Percentiles rank a stretch among this genome's conserved stretches.
These are phyloP conservation scores for Citrus sp. DNA, from an alignment of 345 rosid genomes.

Conservation along the genomic window DNA sequence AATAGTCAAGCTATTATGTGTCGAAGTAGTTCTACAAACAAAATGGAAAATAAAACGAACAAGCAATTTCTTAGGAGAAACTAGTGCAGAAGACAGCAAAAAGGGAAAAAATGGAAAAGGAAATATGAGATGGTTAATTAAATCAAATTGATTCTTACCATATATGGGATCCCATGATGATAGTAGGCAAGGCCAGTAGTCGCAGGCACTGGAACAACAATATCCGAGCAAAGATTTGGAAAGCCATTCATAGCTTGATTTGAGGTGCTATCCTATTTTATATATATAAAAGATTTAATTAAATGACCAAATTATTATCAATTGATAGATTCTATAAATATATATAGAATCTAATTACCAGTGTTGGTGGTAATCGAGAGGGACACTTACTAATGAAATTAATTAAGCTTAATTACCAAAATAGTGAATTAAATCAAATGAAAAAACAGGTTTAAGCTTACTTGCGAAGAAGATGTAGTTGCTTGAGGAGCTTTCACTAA, in stretches of 20 bases:
- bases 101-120: too few relatives aligned
- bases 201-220: background rate
- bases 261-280: constrained; percentile 18
- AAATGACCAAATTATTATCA: background rate
- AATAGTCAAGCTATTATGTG: too few relatives aligned
- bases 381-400: background rate
- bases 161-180: background rate
- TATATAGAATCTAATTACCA: too few relatives aligned
- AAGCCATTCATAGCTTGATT: constrained; percentile 8
- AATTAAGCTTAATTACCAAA: background rate
- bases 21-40: too few relatives aligned
- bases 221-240: constrained; percentile 19
- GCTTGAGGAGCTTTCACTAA: background rate
- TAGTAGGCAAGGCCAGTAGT: background rate
- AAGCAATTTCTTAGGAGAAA: too few relatives aligned
- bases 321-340: too few relatives aligned
- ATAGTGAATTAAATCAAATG: background rate
- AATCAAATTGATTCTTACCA: constrained; percentile 9
- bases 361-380: too few relatives aligned
- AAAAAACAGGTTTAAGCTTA: background rate
- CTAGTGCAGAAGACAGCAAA: background rate
- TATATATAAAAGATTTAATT: background rate
- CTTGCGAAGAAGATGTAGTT: constrained; percentile 3
- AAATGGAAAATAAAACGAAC: background rate
- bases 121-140: too few relatives aligned